Conservation (phyloP, 345 rosid species). For the Brassica nigra region DNA sequence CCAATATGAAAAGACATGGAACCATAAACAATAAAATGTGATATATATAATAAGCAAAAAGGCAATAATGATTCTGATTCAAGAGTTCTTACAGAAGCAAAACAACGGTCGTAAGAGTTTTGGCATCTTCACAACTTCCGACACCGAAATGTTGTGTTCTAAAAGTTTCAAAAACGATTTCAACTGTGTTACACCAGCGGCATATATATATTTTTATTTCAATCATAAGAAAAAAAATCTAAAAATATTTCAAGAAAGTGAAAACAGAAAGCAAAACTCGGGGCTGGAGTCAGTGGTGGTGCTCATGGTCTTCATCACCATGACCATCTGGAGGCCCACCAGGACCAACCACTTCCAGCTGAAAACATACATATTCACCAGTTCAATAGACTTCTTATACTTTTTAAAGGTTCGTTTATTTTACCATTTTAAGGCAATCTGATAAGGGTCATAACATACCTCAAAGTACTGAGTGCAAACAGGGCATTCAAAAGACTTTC, state of each 20-base stretch:
- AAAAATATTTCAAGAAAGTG: neutral
- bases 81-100: conserved; percentile 17
- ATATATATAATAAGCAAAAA: conserved; percentile 14
- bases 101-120: conserved; percentile 37
- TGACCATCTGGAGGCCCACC: conserved; percentile 89
- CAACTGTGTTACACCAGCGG: conserved; percentile 26
- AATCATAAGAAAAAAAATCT: neutral
- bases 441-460: conserved; percentile 44
- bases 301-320: conserved; percentile 47
- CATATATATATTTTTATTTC: conserved; percentile 10
- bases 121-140: conserved; percentile 19
- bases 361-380: conserved; percentile 8
- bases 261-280: conserved; percentile 18
- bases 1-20: conserved; percentile 27
- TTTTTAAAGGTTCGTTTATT: neutral
- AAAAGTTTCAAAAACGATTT: conserved; percentile 24
- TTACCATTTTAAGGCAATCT: neutral
- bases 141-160: conserved; percentile 11
- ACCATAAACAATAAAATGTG: neutral
- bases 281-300: conserved; percentile 49
- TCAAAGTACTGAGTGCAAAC: conserved; percentile 85
- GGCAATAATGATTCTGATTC: conserved; percentile 34
- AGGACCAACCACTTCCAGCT: conserved; percentile 91
- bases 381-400: neutral
- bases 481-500: conserved; percentile 78